phyloP scores from a whole-genome alignment of 352 stramenopile species.

The Globisporangium echinulatum region DNA sequence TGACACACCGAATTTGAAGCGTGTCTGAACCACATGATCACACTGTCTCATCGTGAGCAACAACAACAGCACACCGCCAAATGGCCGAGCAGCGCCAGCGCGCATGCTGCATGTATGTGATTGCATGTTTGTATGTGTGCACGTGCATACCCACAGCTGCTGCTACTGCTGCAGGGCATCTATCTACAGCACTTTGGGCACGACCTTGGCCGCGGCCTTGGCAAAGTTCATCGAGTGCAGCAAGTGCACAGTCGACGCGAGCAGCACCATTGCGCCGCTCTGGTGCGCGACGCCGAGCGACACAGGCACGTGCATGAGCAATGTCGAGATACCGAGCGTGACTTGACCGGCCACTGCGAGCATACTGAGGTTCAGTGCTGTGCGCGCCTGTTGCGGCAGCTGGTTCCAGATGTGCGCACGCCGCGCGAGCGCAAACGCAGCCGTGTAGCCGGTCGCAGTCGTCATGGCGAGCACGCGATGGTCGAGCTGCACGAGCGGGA shows the following conservation, averaged over 20 bases:
- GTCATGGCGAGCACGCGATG: slow-evolving; percentile 94
- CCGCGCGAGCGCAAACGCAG: slow-evolving; percentile 59
- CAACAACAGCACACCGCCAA: too few relatives aligned
- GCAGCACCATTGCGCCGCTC: slow-evolving; percentile 92
- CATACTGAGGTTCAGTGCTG: slow-evolving; percentile 75
- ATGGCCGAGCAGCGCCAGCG: too few relatives aligned
- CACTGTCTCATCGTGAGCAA: too few relatives aligned
- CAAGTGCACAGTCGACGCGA: slow-evolving; percentile 90
- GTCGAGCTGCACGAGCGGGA: slow-evolving; percentile 97
- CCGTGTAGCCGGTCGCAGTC: slow-evolving; percentile 73
- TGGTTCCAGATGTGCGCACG: slow-evolving; percentile 81
- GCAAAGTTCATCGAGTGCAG: slow-evolving; percentile 89
- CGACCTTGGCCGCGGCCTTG: slow-evolving; percentile 40
- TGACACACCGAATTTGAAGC: too few relatives aligned
- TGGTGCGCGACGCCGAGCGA: slow-evolving; percentile 95
- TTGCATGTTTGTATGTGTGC: not conserved
- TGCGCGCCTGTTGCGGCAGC: slow-evolving; percentile 69
- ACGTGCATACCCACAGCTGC: not conserved
- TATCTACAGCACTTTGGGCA: slow-evolving; percentile 24
- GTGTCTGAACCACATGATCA: too few relatives aligned
- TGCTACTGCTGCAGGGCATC: too few relatives aligned
- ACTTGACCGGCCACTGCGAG: slow-evolving; percentile 76
- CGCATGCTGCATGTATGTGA: not conserved
- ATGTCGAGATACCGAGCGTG: slow-evolving; percentile 94
- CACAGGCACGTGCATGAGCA: slow-evolving; percentile 96